phyloP scores from a whole-genome alignment of 495 filamentous ascomycete species.

The Penicillium subrubescens region DNA sequence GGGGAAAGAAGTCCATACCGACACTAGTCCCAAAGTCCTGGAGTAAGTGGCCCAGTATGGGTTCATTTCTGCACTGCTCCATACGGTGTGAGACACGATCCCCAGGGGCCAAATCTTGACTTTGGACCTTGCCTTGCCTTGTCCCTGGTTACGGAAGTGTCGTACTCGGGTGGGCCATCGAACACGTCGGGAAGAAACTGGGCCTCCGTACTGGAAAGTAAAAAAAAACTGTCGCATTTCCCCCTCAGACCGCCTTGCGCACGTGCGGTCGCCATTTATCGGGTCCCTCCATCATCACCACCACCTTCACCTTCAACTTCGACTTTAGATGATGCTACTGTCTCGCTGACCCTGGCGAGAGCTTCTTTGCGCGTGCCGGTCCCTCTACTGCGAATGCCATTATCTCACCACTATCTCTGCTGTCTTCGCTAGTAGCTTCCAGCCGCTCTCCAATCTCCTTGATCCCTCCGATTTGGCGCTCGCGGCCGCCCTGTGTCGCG shows the following conservation, averaged over 20 bases:
- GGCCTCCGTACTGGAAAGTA: background rate
- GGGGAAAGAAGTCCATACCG: constrained; percentile 2
- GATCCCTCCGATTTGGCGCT: constrained; percentile 15
- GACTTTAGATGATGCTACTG: constrained; percentile 9
- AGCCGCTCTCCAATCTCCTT: constrained; percentile 8
- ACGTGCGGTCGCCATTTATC: constrained; percentile 28
- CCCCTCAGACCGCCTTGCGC: constrained; percentile 33
- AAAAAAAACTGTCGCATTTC: background rate
- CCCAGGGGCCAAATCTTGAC: constrained; percentile 5
- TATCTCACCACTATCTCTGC: constrained; percentile 3
- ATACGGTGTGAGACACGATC: constrained; percentile 3
- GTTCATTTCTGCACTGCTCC: constrained; percentile 3
- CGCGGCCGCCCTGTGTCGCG: constrained; percentile 14
- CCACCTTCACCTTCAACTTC: constrained; percentile 5
- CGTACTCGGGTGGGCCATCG: background rate
- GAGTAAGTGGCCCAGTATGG: constrained; percentile 4
- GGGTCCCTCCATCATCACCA: constrained; percentile 12
- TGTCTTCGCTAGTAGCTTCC: background rate
- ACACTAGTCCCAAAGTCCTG: constrained; percentile 4
- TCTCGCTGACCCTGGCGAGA: constrained; percentile 11
- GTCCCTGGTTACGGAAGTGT: background rate
- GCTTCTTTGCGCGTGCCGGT: constrained; percentile 6
- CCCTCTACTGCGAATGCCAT: constrained; percentile 24
- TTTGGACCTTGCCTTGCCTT: background rate
- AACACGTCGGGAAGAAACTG: background rate